Base-by-base conservation (phyloP, 176 grass and related monocot species). In the Guadua angustifolia region DNA sequence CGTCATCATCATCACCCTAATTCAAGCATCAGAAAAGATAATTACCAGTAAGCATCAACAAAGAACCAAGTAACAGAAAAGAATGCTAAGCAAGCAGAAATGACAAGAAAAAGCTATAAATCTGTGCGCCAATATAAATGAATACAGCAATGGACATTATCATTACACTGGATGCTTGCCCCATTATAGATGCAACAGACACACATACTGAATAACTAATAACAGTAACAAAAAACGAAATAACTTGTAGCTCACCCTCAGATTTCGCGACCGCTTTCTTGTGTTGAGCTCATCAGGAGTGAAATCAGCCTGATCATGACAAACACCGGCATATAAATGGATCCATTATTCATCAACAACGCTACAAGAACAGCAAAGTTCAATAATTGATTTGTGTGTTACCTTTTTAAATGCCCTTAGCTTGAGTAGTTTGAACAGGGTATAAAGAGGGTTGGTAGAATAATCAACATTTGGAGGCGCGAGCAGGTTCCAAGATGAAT, bases 371-470 rank as follows among this genome's bases (percentile, higher is more conserved):
- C 46, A 25, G 14, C 7, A 59, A 43, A 8, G 42, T 22, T 74
- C 19, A 11, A 39, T 0, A 38, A 73, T 66, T 77, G 25, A 55
- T 8, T 66, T 64, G 25, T n/a, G 65, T 44, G 22, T 43, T 60
- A 97, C 95, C 92, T 85, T 90, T 45, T 89, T 64, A 71, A 82
- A 83, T 36, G 88, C 74, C 73, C 80, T 84, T 60, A 97, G 83
- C 47, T 91, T 91, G 40, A 97, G 90, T 59, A 89, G n/a, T 10
- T 83, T 88, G 70, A 97, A 91, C 22, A 97, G 51, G 0, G 50
- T 40, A 44, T 59, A 68, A 15, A 97, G 86, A 84, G 95, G 95
- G 55, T 91, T 88, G 29, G 76, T 66, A 47, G 61, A 79, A 65
- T 81, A 91, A 89, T 86, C 82, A 18, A 81, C 69, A 66, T 71